Base-by-base conservation (phyloP, 2,329 filamentous ascomycete species). In the Penicillium paneum region DNA sequence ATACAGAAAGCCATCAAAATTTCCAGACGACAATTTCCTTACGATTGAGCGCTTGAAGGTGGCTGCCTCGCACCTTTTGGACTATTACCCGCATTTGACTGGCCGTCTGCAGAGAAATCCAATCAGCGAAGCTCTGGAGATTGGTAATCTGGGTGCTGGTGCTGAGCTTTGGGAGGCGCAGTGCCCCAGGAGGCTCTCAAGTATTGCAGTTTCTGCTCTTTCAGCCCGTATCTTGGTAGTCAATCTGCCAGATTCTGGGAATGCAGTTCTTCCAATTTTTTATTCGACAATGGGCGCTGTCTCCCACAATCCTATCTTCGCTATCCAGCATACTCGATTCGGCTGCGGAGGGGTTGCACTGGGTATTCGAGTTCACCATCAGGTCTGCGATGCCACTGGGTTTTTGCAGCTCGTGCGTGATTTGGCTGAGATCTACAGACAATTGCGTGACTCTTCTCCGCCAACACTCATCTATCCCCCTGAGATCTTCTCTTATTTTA, bases 11-110 rank as follows among this genome's bases (percentile, higher is more conserved):
- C 43, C 50, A 1, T 8, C 13, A 19, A 29, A n/a, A n/a, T 1
- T 32, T 4, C 21, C 28, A 11, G 17, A 32, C 0, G 26, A 40
- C 2, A 11, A 8, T 6, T 48, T 48, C 6, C 19, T 52, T 5
- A 26, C n/a, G 0, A 11, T 34, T 11, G 19, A 29, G 12, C 42
- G 42, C 13, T 21, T 52, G 15, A 48, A 35, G 29, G 12, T 29
- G 24, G 50, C 50, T 19, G 21, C 13, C 8, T 41, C 35, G 2
- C 42, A 48, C 31, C 43, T 52, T 3, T 36, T 52, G 12, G 50
- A 52, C 21, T 40, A 52, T n/a, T 52, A 52, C 15, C 50, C 50
- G 5, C 50, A 52, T n/a, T 34, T 52, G 17, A 52, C 50, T n/a
- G 50, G 50, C 3, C 50, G 50, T 28, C 43, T 52, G 6, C 43